These are phyloP conservation scores for Seiridium unicorne DNA, from an alignment of 2,329 filamentous ascomycete genomes.

Conservation along the genomic window DNA sequence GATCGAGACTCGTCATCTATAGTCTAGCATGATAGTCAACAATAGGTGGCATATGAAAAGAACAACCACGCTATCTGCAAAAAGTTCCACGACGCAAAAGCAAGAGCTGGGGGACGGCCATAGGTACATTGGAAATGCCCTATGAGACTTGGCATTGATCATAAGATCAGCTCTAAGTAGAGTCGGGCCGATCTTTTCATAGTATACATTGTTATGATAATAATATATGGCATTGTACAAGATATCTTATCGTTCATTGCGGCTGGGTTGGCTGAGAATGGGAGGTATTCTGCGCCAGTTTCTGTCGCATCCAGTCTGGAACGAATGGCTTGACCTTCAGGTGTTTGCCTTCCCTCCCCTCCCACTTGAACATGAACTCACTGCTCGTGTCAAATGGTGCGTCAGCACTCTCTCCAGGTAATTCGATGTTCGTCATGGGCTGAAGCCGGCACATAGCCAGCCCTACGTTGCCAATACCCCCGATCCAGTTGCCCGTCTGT, in stretches of 20 bases:
- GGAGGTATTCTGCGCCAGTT: constrained; percentile 29
- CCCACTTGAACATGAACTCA: constrained; percentile 59
- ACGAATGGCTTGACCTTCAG: constrained; percentile 77
- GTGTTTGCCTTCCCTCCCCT: constrained; percentile 31
- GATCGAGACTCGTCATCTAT: too few relatives aligned
- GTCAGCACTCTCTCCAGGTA: constrained; percentile 66
- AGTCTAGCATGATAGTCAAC: too few relatives aligned
- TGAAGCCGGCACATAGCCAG: constrained; percentile 84
- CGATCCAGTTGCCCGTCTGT: constrained; percentile 77
- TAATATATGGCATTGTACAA: background rate
- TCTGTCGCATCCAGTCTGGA: constrained; percentile 66
- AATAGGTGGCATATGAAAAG: too few relatives aligned
- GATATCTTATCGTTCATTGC: background rate
- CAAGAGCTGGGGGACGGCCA: too few relatives aligned
- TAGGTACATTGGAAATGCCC: too few relatives aligned
- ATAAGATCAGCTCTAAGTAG: too few relatives aligned
- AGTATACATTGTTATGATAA: too few relatives aligned
- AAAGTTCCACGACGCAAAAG: too few relatives aligned
- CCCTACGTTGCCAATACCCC: constrained; percentile 79
- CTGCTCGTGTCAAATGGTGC: constrained; percentile 58
- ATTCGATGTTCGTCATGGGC: constrained; percentile 78
- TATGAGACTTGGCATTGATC: too few relatives aligned
- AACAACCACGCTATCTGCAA: too few relatives aligned
- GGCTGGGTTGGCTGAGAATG: background rate
- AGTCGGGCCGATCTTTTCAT: too few relatives aligned